Percentiles rank a stretch among this genome's conserved stretches.
Evolutionary conservation across 345 rosid species (phyloP).

Genomic region (Citrus maxima): DNA sequence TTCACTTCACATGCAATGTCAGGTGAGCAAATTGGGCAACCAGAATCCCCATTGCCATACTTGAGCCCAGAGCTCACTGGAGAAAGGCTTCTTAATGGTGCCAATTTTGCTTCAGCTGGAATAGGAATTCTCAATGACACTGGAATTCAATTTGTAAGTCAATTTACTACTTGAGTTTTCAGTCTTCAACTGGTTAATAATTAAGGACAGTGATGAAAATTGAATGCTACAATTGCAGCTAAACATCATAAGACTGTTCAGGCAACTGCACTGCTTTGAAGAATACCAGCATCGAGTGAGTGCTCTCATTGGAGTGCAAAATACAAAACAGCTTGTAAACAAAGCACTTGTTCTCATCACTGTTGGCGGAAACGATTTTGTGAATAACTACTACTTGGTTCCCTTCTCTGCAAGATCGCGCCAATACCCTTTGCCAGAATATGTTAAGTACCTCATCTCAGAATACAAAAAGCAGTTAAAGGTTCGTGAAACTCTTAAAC

Average conservation of each 20-base stretch:
- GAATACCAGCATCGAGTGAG: constrained; percentile 53
- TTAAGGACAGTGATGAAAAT: background rate
- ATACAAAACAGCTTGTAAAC: constrained; percentile 43
- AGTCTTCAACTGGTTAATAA: background rate
- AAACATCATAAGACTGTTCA: constrained; percentile 56
- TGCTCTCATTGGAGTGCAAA: constrained; percentile 40
- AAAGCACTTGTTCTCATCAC: constrained; percentile 46
- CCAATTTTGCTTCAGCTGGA: constrained; percentile 91
- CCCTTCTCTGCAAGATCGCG: constrained; percentile 46
- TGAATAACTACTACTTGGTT: constrained; percentile 52
- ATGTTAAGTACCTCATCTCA: constrained; percentile 38
- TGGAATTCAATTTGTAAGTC: constrained; percentile 55
- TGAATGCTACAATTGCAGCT: constrained; percentile 31
- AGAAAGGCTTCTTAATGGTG: constrained; percentile 53
- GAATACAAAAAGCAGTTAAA: constrained; percentile 34
- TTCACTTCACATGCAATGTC: background rate
- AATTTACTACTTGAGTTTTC: background rate
- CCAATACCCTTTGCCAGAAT: constrained; percentile 38
- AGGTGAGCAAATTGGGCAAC: constrained; percentile 52
- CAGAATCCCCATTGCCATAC: constrained; percentile 62
- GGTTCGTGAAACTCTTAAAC: constrained; percentile 17
- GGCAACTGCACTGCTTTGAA: constrained; percentile 53
- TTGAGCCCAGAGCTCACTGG: constrained; percentile 62
- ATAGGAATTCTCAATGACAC: constrained; percentile 68
- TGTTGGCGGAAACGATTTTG: constrained; percentile 62